Conservation (phyloP, 108 stramenopile species). For the Cyclostephanos invisitatus region DNA sequence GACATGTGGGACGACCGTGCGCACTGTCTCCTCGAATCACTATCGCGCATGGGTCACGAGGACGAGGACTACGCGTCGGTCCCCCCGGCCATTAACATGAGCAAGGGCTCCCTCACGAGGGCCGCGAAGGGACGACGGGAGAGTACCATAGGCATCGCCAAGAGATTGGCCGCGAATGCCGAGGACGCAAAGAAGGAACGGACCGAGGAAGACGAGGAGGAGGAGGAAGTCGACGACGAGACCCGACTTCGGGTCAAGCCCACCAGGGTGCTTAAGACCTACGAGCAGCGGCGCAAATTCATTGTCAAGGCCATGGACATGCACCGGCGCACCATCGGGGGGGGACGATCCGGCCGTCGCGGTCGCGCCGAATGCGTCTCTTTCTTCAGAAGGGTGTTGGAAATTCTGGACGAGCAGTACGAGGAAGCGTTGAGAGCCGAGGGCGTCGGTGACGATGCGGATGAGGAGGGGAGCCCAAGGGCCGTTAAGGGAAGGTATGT, state of each 20-base stretch:
- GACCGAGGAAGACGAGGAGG: background rate
- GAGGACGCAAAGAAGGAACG: background rate
- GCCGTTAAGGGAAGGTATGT: slow-evolving; percentile 9
- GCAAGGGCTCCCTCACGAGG: slow-evolving; percentile 6
- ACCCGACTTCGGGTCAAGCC: slow-evolving; percentile 10
- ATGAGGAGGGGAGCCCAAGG: slow-evolving; percentile 13
- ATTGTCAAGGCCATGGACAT: slow-evolving; percentile 41
- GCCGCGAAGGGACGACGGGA: background rate
- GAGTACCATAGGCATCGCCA: slow-evolving; percentile 6
- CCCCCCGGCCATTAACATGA: slow-evolving; percentile 6
- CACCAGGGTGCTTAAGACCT: slow-evolving; percentile 34
- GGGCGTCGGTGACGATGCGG: slow-evolving; percentile 12
- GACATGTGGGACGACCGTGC: slow-evolving; percentile 46
- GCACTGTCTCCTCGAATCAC: slow-evolving; percentile 23
- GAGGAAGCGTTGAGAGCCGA: slow-evolving; percentile 30
- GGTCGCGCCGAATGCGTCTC: slow-evolving; percentile 47
- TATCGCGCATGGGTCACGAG: slow-evolving; percentile 44
- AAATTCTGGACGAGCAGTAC: slow-evolving; percentile 42
- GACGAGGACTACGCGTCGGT: slow-evolving; percentile 29
- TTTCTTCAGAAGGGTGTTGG: slow-evolving; percentile 36
- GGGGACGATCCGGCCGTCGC: slow-evolving; percentile 41
- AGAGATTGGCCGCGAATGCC: background rate
- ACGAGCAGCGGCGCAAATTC: slow-evolving; percentile 31
- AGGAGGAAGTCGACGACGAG: background rate
- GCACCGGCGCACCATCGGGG: slow-evolving; percentile 38